phyloP scores from a whole-genome alignment of 1,284 basidiomycete genomes.

The Microbotryomycetes sp. region DNA sequence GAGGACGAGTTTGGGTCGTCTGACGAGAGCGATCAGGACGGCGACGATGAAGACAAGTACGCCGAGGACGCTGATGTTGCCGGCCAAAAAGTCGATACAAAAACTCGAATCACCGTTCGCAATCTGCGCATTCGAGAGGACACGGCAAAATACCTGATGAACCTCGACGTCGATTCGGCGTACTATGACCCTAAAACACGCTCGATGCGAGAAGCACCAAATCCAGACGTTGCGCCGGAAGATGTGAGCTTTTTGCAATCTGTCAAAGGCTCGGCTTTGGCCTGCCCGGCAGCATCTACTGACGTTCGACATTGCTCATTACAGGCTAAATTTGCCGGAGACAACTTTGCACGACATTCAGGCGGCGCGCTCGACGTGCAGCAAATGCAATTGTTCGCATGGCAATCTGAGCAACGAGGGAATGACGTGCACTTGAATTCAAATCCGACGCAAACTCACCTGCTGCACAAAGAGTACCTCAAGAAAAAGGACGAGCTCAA shows the following conservation, averaged over 20 bases:
- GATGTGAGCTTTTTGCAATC: conserved; percentile 55
- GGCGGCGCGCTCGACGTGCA: conserved; percentile 90
- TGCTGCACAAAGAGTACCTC: conserved; percentile 81
- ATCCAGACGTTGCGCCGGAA: conserved; percentile 66
- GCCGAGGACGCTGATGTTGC: conserved; percentile 95
- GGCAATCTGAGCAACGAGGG: conserved; percentile 87
- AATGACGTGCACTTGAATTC: conserved; percentile 94
- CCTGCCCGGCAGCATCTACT: conserved; percentile 14
- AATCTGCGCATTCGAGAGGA: conserved; percentile 98
- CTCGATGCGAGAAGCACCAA: conserved; percentile 96
- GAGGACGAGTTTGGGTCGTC: conserved; percentile 82
- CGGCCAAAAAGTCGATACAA: conserved; percentile 94
- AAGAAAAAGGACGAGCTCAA: conserved; percentile 88
- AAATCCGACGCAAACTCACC: conserved; percentile 90
- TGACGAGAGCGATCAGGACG: conserved; percentile 51
- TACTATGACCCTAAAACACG: conserved; percentile 99
- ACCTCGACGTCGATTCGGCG: conserved; percentile 87
- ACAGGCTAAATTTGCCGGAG: conserved; percentile 84
- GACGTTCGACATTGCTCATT: too few species aligned
- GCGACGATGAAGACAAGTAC: conserved; percentile 91
- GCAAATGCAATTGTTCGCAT: conserved; percentile 88
- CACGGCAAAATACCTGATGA: conserved; percentile 97
- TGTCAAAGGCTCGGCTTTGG: not conserved
- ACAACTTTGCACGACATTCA: conserved; percentile 85
- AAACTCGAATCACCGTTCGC: conserved; percentile 94